Percentiles rank a stretch among this genome's conserved stretches.
Conservation (phyloP, 176 grass and related monocot species). For the Panicum miliaceum region DNA sequence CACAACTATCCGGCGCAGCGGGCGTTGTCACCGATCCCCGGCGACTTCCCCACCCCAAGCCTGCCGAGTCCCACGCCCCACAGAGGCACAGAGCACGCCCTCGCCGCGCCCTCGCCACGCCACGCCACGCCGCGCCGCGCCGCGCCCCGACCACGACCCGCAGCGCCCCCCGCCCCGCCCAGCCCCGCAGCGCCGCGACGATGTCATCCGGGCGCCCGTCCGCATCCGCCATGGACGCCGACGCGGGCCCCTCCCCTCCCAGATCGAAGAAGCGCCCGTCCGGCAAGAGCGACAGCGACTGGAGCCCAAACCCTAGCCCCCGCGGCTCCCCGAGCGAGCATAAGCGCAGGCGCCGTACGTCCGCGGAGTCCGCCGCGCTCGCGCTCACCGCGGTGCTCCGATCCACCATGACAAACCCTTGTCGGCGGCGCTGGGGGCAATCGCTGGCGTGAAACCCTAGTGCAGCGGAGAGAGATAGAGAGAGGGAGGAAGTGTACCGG, state of each 20-base stretch:
- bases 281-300: slow-evolving; percentile 20
- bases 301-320: slow-evolving; percentile 48
- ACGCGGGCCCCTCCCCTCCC: slow-evolving; percentile 4
- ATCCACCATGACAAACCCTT: neutral
- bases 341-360: slow-evolving; percentile 39
- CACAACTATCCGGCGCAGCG: slow-evolving; percentile 3
- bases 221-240: slow-evolving; percentile 47
- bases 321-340: slow-evolving; percentile 26
- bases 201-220: slow-evolving; percentile 36
- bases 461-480: neutral
- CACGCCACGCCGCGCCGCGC: no score
- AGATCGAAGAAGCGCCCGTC: slow-evolving; percentile 42
- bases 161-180: no score
- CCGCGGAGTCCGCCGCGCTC: slow-evolving; percentile 42
- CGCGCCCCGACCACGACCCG: neutral
- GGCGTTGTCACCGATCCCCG: neutral
- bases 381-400: slow-evolving; percentile 12
- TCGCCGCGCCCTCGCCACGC: neutral
- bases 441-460: neutral
- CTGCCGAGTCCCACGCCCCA: neutral
- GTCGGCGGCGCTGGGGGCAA: neutral
- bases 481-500: neutral
- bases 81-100: neutral
- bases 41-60: neutral
- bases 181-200: slow-evolving; percentile 8